These are phyloP conservation scores for Cladosporium sp. DNA, from an alignment of 2,329 filamentous ascomycete species.

Conservation along the genomic window DNA sequence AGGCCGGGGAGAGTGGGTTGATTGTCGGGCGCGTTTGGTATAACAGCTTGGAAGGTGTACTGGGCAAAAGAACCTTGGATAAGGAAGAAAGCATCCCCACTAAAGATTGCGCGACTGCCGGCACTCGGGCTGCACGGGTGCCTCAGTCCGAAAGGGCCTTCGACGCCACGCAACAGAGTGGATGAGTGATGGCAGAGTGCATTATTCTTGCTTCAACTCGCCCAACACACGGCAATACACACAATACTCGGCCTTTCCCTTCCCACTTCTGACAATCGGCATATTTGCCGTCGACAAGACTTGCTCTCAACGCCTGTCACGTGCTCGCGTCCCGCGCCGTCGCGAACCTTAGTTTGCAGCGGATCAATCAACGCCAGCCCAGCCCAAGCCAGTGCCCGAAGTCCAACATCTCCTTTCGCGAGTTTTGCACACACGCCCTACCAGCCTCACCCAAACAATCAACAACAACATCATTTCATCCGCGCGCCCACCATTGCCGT, in stretches of 20 bases:
- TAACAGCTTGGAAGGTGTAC: not conserved
- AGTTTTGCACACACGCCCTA: conserved; percentile 1
- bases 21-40: not conserved
- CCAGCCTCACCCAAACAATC: conserved; percentile 9
- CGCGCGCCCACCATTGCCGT: not conserved
- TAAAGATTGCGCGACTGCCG: not conserved
- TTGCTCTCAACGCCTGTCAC: not conserved
- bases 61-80: not conserved
- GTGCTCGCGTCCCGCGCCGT: conserved; percentile 6
- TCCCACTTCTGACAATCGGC: not conserved
- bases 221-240: not conserved
- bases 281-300: not conserved
- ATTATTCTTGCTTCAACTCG: not conserved
- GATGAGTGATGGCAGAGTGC: not conserved
- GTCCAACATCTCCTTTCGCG: conserved; percentile 18
- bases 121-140: not conserved
- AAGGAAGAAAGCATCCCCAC: not conserved
- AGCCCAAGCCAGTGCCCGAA: not conserved
- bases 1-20: not conserved
- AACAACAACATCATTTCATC: not conserved
- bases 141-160: not conserved
- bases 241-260: not conserved
- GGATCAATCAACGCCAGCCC: conserved; percentile 1
- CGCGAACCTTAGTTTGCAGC: not conserved
- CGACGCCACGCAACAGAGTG: not conserved